Percentiles rank a stretch among this genome's conserved stretches.
phyloP scores from a whole-genome alignment of 2,329 filamentous ascomycete species.

The Fusarium nodosum region DNA sequence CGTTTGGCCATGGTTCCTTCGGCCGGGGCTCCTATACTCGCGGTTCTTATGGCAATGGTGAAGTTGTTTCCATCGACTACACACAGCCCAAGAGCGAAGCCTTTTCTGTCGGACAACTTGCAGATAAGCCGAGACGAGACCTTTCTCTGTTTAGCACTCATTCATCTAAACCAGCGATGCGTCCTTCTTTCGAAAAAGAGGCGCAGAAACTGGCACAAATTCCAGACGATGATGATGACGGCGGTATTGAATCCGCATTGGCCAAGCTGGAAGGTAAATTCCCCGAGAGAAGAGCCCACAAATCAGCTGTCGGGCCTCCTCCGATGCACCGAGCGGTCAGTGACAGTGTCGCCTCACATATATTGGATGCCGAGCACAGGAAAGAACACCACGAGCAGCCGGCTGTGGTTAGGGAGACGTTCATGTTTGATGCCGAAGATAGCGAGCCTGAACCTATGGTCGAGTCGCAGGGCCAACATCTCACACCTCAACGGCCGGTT shows the following conservation, averaged over 20 bases:
- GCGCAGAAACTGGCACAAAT: constrained; percentile 89
- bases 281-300: constrained; percentile 64
- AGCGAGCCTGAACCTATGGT: constrained; percentile 43
- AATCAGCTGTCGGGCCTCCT: constrained; percentile 54
- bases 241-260: constrained; percentile 91
- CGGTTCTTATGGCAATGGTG: constrained; percentile 35
- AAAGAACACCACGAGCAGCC: constrained; percentile 62
- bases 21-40: constrained; percentile 14
- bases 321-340: constrained; percentile 35
- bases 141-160: constrained; percentile 72
- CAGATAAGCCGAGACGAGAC: constrained; percentile 63
- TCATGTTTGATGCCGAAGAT: constrained; percentile 49
- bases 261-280: constrained; percentile 93
- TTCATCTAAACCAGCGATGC: constrained; percentile 73
- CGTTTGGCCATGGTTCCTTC: constrained; percentile 48
- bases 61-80: constrained; percentile 40
- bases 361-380: constrained; percentile 56
- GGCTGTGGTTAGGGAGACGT: constrained; percentile 60
- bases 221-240: constrained; percentile 84
- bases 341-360: constrained; percentile 44
- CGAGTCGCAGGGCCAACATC: constrained; percentile 30
- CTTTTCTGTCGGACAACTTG: constrained; percentile 71
- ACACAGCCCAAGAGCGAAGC: constrained; percentile 56
- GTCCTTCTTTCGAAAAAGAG: constrained; percentile 87
- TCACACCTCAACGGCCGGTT: constrained; percentile 46